Base-by-base conservation (phyloP, 2,329 filamentous ascomycete species). In the Trichophyton rubrum region DNA sequence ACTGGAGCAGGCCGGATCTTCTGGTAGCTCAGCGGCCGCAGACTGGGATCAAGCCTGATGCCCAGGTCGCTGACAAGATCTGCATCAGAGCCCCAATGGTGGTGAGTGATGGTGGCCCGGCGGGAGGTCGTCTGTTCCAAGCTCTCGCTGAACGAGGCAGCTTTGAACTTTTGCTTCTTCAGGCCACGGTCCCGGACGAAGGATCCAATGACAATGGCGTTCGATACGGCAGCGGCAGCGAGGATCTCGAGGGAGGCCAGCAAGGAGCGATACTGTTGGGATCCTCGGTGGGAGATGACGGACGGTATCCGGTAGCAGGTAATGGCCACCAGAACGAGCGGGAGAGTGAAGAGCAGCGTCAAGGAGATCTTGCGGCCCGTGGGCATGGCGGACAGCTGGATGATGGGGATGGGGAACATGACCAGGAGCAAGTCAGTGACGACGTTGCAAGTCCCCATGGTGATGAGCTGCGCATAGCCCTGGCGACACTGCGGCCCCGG, bases 241-340 rank as follows among this genome's bases (percentile, higher is more conserved):
- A 97, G 80, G 6, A 97, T 87, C 70, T 99, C 93, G 17, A 95
- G 80, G 0, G 91, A 96, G 3, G 93, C 93, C 65, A 95, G 80
- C 1, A 97, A 82, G 0, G 92, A 95, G 51, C 93, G 88, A 66
- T 88, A 90, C 68, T 93, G 90, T 71, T 97, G 93, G 30, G 82
- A 79, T 2, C 90, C 90, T 62, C 84, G 75, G 55, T 81, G 78
- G 2, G 78, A 68, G 59, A 97, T 86, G 62, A 95, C 89, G 49
- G 86, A 81, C 0, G 88, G 86, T n/a, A 96, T 81, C 17, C 92
- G 85, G 67, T 89, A 92, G 53, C 87, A 79, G 0, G 90, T 95
- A 62, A 92, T 86, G 55, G 76, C 86, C 56, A 96, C 87, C 5
- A 95, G 84, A 60, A 86, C 80, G 55, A 93, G 71, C n/a, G 89